These are phyloP conservation scores for Arctostaphylos glauca DNA, from an alignment of 148 eudicot species.

Conservation along the genomic window DNA sequence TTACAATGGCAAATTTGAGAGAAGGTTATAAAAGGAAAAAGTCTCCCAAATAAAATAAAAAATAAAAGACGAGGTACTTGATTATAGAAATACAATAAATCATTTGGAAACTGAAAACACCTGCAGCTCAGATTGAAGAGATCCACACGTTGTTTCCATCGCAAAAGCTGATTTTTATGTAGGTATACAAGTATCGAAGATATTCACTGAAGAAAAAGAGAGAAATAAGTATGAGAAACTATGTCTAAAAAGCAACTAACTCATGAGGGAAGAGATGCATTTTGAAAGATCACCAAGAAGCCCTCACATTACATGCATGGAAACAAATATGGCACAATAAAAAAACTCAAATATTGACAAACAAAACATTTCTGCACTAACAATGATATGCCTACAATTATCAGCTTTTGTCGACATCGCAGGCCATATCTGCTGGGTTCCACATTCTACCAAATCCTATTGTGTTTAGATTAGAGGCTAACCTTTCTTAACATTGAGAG, in stretches of 20 bases:
- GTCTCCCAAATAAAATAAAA: neutral
- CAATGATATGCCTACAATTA: neutral
- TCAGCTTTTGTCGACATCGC: neutral
- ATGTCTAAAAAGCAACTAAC: neutral
- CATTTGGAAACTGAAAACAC: slow-evolving; percentile 28
- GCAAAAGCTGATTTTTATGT: slow-evolving; percentile 30
- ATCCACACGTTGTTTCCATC: slow-evolving; percentile 60
- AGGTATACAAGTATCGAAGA: slow-evolving; percentile 22
- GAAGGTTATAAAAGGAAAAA: neutral
- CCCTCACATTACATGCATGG: neutral
- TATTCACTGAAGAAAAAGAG: slow-evolving; percentile 11
- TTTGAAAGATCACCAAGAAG: neutral
- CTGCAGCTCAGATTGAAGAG: slow-evolving; percentile 68
- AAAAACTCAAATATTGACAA: neutral
- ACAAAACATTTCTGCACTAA: neutral
- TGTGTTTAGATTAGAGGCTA: neutral
- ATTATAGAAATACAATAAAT: neutral
- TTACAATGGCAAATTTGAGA: slow-evolving; percentile 11
- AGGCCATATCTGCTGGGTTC: neutral
- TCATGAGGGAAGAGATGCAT: neutral
- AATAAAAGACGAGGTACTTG: neutral
- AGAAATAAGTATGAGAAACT: too few relatives aligned
- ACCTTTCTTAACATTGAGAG: neutral
- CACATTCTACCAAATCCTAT: neutral
- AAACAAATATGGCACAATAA: neutral